Evolutionary conservation across 2,329 filamentous ascomycete species (phyloP).

Genomic region (Lithohypha guttulata): DNA sequence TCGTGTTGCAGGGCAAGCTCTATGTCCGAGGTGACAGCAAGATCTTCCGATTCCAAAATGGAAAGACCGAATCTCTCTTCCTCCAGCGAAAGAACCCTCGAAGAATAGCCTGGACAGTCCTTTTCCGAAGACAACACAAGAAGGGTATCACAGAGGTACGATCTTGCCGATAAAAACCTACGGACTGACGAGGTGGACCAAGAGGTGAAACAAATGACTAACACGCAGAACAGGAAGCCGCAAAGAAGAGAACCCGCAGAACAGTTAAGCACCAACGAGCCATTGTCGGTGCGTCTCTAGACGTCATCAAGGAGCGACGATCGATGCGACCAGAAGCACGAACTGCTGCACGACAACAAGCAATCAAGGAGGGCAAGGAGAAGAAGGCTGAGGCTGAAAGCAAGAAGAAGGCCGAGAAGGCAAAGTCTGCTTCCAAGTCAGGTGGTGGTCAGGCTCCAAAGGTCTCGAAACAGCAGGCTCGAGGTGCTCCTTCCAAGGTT

Average conservation of each 20-base stretch:
- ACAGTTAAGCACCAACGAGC: slow-evolving; percentile 98
- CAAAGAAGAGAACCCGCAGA: slow-evolving; percentile 98
- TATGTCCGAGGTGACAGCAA: slow-evolving; percentile 99
- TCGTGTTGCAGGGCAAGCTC: slow-evolving; percentile 74
- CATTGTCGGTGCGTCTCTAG: slow-evolving; percentile 97
- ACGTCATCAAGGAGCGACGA: slow-evolving; percentile 99
- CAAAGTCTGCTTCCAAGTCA: slow-evolving; percentile 68
- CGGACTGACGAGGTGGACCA: no score
- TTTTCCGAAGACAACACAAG: slow-evolving; percentile 98
- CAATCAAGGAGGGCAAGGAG: slow-evolving; percentile 97
- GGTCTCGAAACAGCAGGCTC: slow-evolving; percentile 85
- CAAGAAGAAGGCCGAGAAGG: slow-evolving; percentile 99
- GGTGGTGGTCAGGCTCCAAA: slow-evolving; percentile 64
- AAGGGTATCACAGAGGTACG: slow-evolving; percentile 99
- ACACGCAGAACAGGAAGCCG: slow-evolving; percentile 67
- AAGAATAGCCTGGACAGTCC: slow-evolving; percentile 96
- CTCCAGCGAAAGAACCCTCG: slow-evolving; percentile 99
- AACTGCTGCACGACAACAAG: slow-evolving; percentile 73
- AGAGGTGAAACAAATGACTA: neutral
- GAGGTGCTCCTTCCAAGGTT: slow-evolving; percentile 79
- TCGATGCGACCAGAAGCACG: slow-evolving; percentile 90
- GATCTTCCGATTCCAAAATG: slow-evolving; percentile 99
- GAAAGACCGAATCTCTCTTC: slow-evolving; percentile 99
- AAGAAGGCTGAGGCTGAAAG: slow-evolving; percentile 83
- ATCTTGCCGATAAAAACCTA: no score